Evolutionary conservation across 1,139 yeast species (phyloP).

Genomic region (Lodderomyces orthopsilosis): DNA sequence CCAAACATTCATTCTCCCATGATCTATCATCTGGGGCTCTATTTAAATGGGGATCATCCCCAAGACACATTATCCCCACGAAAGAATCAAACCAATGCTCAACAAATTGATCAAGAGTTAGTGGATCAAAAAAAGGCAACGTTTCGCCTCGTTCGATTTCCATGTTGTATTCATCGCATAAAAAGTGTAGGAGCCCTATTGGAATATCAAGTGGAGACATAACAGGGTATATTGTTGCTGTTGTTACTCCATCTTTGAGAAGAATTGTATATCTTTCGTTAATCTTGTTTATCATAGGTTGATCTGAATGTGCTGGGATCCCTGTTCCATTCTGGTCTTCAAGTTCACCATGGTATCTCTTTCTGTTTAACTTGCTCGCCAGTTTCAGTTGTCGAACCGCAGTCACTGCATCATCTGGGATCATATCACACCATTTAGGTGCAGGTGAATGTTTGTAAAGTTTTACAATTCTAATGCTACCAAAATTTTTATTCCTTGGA

Average conservation of each 20-base stretch:
- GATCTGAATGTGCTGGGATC: background rate
- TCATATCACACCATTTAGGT: background rate
- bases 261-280: conserved; percentile 53
- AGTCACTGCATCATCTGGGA: background rate
- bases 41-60: conserved; percentile 60
- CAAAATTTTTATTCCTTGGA: too few species aligned
- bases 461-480: background rate
- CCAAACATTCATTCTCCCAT: conserved; percentile 90
- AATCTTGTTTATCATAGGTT: background rate
- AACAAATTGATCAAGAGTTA: conserved; percentile 70
- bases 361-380: background rate
- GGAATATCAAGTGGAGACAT: conserved; percentile 66
- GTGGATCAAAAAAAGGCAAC: conserved; percentile 75
- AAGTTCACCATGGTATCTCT: background rate
- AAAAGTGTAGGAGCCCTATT: conserved; percentile 69
- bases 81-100: conserved; percentile 85
- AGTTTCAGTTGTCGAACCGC: background rate
- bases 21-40: conserved; percentile 33
- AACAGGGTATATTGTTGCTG: conserved; percentile 90
- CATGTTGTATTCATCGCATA: conserved; percentile 90
- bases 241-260: conserved; percentile 83
- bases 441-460: background rate
- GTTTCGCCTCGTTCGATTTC: conserved; percentile 90
- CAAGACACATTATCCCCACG: conserved; percentile 84
- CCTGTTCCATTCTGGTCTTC: background rate